Base-by-base conservation (phyloP, 1,284 basidiomycete genomes). In the Gastroboletus turbinatus region DNA sequence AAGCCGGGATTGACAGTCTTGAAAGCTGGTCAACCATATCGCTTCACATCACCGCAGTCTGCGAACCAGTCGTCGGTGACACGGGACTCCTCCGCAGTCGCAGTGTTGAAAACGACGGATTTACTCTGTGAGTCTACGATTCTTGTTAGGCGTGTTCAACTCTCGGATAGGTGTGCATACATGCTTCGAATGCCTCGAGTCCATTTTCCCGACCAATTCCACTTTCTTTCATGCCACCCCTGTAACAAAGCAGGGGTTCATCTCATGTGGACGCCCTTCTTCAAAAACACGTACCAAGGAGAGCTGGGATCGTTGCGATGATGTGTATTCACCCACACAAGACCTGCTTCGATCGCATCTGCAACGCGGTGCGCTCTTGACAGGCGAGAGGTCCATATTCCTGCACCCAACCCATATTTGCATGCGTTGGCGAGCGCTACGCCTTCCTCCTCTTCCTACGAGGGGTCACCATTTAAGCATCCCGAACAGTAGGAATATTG, bases 271-370 rank as follows among this genome's bases (percentile, higher is more conserved):
- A 48, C 21, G 8, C 17, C 11, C 45, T 21, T 36, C 25, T 40
- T 40, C 14, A 54, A 44, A 29, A 40, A 23, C 16, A 72, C 82
- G 47, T 67, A 90, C 88, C 92, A 94, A 45, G 92, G 90, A 39
- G 88, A 92, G 59, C 87, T 89, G 10, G 92, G 92, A 66, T 93
- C 90, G 65, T 94, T 94, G 46, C 91, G 81, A 66, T 94, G 91
- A 64, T 93, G 90, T 0, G 87, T 88, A 67, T 94, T 94, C 42
- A 94, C 82, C 92, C 91, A 94, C 43, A 89, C 87, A 30, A 94
- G 67, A 4, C 92, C 91, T 21, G 86, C 78, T 63, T 92, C 78
- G 29, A 93, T 84, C 42, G 76, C 76, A 49, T 78, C 78, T 5
- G 89, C 79, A 2, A 90, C 79, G 5, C 87, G 83, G 68, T 92